Percentiles rank a stretch among this genome's conserved stretches.
Evolutionary conservation across 352 stramenopile species (phyloP).

Genomic region (Pythium rhizo-oryzae): DNA sequence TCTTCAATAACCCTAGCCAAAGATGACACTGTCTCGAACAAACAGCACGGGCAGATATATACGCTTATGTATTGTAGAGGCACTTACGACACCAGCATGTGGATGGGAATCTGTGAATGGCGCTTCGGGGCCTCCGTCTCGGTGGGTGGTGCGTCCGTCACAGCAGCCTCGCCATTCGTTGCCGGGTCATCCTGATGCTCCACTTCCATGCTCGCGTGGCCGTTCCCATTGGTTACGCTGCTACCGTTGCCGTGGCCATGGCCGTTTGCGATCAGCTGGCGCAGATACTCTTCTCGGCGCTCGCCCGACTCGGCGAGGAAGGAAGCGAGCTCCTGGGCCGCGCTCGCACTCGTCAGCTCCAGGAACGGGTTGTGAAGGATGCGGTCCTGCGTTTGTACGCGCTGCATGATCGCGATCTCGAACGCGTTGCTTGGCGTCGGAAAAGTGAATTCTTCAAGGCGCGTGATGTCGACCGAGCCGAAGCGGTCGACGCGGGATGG

Average conservation of each 20-base stretch:
- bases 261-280: slow-evolving; percentile 13
- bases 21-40: too few species aligned
- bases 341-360: slow-evolving; percentile 18
- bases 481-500: slow-evolving; percentile 1
- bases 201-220: neutral
- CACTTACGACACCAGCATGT: slow-evolving; percentile 75
- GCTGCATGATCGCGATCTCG: slow-evolving; percentile 37
- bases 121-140: slow-evolving; percentile 20
- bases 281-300: slow-evolving; percentile 18
- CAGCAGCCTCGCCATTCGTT: slow-evolving; percentile 4
- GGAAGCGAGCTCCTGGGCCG: slow-evolving; percentile 19
- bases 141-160: slow-evolving; percentile 5
- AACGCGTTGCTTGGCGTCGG: slow-evolving; percentile 60
- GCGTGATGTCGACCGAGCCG: slow-evolving; percentile 27
- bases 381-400: slow-evolving; percentile 19
- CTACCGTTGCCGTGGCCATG: neutral
- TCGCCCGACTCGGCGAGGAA: slow-evolving; percentile 15
- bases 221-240: neutral
- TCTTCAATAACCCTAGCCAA: too few species aligned
- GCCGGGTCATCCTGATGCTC: neutral
- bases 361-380: slow-evolving; percentile 31
- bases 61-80: slow-evolving; percentile 4
- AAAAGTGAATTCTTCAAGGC: slow-evolving; percentile 65
- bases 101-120: slow-evolving; percentile 54
- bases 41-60: too few species aligned